Base-by-base conservation (phyloP, 2,329 filamentous ascomycete genomes). In the Aureobasidium zeae region DNA sequence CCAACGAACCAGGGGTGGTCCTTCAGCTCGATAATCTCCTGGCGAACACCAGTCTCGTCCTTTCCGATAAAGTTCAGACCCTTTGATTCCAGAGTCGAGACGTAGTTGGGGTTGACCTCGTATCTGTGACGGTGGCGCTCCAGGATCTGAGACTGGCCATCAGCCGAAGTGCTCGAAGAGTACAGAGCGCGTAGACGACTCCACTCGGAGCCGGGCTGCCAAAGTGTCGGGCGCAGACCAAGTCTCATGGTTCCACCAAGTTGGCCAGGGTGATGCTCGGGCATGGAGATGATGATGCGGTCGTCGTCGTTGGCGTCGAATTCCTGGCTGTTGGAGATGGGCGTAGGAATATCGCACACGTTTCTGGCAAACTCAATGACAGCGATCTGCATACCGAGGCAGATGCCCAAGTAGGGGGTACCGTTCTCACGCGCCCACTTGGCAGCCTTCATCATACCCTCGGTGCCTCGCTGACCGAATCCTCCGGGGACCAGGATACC, bases 51-150 rank as follows among this genome's bases (percentile, higher is more conserved):
- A 48, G 73, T 78, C 46, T 83, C 79, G 56, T 93, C 86, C 62
- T 86, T 87, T 51, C 83, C 84, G 47, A 88, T 73, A 57, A 93
- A 88, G 30, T 72, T 67, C 22, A 94, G 68, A 1, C 86, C 87
- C 4, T 72, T 76, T 33, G 74, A 65, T 51, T 85, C 73, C 3
- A 94, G 70, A 22, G 66, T 65, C 3, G 81, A 76, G 41, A 93
- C 76, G 56, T 81, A 81, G 9, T 77, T 74, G 0, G 87, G 86
- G 65, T 94, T 94, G 51, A 94, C 84, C 67, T 94, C 87, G 60
- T 94, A 94, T 26, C 86, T 77, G 64, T 94, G 87, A 48, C 87
- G 78, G 63, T 94, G 87, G 38, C 87, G 77, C 69, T 94, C 87
- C 31, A 65, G 59, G 37, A 73, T 68, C 43, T 60, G 59, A 44